Conservation (phyloP, 2,329 filamentous ascomycete genomes). For the Berkeleyomyces rouxiae region DNA sequence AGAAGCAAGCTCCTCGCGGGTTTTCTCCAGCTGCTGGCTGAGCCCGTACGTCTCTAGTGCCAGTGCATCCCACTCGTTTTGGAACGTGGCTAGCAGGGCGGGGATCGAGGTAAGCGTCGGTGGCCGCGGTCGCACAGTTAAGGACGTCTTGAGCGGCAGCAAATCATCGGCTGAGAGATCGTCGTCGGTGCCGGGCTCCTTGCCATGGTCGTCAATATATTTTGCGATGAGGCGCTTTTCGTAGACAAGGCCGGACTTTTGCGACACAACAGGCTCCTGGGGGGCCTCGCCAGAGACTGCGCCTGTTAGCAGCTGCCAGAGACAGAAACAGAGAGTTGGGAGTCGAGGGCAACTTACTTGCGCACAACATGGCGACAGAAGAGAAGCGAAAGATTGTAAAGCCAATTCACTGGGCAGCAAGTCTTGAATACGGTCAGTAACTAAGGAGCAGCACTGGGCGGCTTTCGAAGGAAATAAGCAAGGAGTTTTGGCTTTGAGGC, state of each 20-base stretch:
- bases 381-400: not conserved
- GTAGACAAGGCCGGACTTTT: conserved; percentile 85
- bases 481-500: not conserved
- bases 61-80: conserved; percentile 95
- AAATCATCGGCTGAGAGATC: conserved; percentile 72
- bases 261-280: conserved; percentile 84
- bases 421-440: not conserved
- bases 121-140: conserved; percentile 73
- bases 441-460: not conserved
- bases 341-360: conserved; percentile 23
- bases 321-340: not conserved
- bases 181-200: conserved; percentile 79
- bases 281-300: conserved; percentile 92
- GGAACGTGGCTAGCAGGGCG: conserved; percentile 81
- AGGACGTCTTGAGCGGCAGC: conserved; percentile 67
- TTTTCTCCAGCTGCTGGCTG: conserved; percentile 75
- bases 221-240: conserved; percentile 91
- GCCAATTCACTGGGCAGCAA: too few species aligned
- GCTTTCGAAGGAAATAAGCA: not conserved
- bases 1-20: conserved; percentile 81
- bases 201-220: conserved; percentile 83
- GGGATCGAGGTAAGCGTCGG: conserved; percentile 93
- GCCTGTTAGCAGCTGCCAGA: not conserved
- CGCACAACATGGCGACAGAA: conserved; percentile 29
- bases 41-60: conserved; percentile 84